Conservation (phyloP, 805 yeast genomes). For the Myxozyma monticola region DNA sequence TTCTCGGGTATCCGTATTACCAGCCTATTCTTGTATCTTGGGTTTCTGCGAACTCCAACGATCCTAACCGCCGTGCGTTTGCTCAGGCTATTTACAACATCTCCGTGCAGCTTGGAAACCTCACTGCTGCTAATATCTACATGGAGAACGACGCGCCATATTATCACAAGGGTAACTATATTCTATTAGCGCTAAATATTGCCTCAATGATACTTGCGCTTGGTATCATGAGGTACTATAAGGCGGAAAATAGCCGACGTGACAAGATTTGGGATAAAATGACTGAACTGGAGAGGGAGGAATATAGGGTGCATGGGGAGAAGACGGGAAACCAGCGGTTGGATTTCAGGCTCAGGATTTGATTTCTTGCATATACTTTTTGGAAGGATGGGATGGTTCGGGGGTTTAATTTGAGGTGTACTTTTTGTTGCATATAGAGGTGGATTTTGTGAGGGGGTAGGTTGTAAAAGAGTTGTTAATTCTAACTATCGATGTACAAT, state of each 20-base stretch:
- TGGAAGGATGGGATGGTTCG: no score
- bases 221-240: constrained; percentile 37
- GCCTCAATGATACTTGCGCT: constrained; percentile 36
- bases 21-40: constrained; percentile 59
- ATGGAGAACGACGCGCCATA: constrained; percentile 57
- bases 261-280: constrained; percentile 54
- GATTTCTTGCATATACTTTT: no score
- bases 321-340: constrained; percentile 55
- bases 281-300: constrained; percentile 50
- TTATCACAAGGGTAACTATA: constrained; percentile 56
- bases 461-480: no score
- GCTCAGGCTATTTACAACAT: constrained; percentile 66
- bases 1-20: constrained; percentile 49
- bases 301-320: no score
- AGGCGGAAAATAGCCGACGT: constrained; percentile 38
- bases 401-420: no score
- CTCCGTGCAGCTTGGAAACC: constrained; percentile 59
- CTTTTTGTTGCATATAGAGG: no score
- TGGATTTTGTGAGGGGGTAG: no score
- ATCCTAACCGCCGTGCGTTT: constrained; percentile 62
- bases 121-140: constrained; percentile 59
- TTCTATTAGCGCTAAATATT: constrained; percentile 33
- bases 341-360: constrained; percentile 45
- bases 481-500: no score
- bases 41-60: constrained; percentile 62